These are phyloP conservation scores for Astrocystis sublimbata DNA, from an alignment of 495 filamentous ascomycete species.

Conservation along the genomic window DNA sequence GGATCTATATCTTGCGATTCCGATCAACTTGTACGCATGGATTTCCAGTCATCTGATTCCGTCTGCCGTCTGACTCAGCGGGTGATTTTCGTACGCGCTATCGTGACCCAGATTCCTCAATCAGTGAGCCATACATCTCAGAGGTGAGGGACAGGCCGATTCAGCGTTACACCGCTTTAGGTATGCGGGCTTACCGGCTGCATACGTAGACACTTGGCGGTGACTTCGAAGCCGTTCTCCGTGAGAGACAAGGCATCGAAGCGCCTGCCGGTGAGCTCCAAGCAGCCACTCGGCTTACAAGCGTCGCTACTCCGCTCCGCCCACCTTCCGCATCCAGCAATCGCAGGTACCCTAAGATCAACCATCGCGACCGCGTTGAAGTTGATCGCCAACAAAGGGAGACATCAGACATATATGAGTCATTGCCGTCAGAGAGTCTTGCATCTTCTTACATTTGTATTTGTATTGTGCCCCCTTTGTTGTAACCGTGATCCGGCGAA, in stretches of 20 bases:
- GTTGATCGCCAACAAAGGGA: not conserved
- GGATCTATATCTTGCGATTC: too few species aligned
- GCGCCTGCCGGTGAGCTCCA: not conserved
- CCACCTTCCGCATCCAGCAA: conserved; percentile 11
- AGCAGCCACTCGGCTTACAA: conserved; percentile 2
- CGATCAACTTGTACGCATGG: not conserved
- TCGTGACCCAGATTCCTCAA: not conserved
- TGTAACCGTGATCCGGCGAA: not conserved
- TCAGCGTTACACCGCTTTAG: not conserved
- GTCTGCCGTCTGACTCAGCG: not conserved
- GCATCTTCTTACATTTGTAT: not conserved
- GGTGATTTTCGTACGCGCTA: too few species aligned
- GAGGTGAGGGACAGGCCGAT: not conserved
- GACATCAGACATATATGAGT: conserved; percentile 5
- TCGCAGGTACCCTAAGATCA: too few species aligned
- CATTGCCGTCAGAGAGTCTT: not conserved
- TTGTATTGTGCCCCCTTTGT: too few species aligned
- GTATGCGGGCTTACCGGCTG: not conserved
- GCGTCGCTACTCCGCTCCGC: not conserved
- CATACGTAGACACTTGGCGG: too few species aligned
- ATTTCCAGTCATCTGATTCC: not conserved
- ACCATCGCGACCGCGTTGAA: not conserved
- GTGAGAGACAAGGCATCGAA: not conserved
- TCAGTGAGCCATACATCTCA: not conserved
- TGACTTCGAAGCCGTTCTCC: not conserved